Evolutionary conservation across 495 filamentous ascomycete genomes (phyloP), one percentile per base, ranked within the genome.

Genomic region (Sordaria brevicollis): DNA sequence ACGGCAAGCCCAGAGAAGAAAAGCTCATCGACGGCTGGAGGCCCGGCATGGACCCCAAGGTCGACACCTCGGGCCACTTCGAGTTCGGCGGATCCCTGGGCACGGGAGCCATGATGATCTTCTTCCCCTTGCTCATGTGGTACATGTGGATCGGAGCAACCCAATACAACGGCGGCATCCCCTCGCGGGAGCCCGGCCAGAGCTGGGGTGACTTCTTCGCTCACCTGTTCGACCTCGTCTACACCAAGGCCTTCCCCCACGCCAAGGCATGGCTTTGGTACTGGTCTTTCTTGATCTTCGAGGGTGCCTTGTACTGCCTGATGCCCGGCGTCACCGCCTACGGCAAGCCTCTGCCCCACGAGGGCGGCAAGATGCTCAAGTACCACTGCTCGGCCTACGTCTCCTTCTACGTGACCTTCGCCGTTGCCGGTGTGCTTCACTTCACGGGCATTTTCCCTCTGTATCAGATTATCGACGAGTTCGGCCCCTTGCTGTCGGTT

Each of bases 121-220:
- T 89, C 65, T 99, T 97, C 80, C 95, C 95, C 13, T 38, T 91
- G 54, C 84, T 99, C 71, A 99, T 99, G 95, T 97, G 91, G 84
- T 97, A 97, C 83, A 94, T 99, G 92, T 99, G 94, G 94, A 90
- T 96, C 77, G 95, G 95, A 35, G 92, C 94, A 41, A 92, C 89
- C 62, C 94, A 93, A 80, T 99, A 97, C 78, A 83, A 92, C 80
- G 93, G 93, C 71, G 88, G 91, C 71, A 84, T 96, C 70, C 94
- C 94, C 25, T 79, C 80, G 67, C 91, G 87, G 34, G 80, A 81
- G n/a, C 76, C 84, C 66, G 91, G 85, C 35, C 86, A 97, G 83
- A 88, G 81, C 76, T 84, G 85, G 68, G 68, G 69, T 10, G 87
- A 93, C 9, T 97, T 97, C 74, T 81, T 87, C 65, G 73, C 81